A percentile compares a stretch with the other conserved stretches of the same genome.
Conservation (phyloP, 768 basidiomycete genomes). For the Xerocomellus dryophilus region DNA sequence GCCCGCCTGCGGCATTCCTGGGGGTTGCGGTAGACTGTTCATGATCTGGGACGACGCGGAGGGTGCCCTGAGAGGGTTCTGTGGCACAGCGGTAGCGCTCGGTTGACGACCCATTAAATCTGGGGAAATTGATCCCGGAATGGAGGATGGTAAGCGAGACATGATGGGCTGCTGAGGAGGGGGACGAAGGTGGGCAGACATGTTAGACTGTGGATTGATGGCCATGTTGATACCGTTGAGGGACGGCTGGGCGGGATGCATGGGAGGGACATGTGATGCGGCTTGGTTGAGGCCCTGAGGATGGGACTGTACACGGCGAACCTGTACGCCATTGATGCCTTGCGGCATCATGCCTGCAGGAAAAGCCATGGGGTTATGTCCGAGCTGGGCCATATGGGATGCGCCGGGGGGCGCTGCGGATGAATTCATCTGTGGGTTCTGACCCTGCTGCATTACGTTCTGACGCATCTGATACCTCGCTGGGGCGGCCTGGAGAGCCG, state of each 20-base stretch:
- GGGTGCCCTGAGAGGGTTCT: slow-evolving; percentile 41
- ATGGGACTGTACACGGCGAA: slow-evolving; percentile 60
- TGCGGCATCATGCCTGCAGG: slow-evolving; percentile 42
- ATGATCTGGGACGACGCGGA: slow-evolving; percentile 49
- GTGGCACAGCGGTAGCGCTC: slow-evolving; percentile 39
- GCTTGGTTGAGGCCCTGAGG: slow-evolving; percentile 44
- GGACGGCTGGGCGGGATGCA: slow-evolving; percentile 36
- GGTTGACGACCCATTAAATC: slow-evolving; percentile 45
- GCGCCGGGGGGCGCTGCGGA: slow-evolving; percentile 26
- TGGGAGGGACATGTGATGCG: slow-evolving; percentile 34
- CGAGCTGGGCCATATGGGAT: slow-evolving; percentile 31
- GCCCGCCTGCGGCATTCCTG: slow-evolving; percentile 29
- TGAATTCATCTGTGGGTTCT: slow-evolving; percentile 34
- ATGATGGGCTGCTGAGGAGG: slow-evolving; percentile 36
- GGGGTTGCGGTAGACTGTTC: slow-evolving; percentile 40
- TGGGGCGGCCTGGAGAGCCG: slow-evolving; percentile 21
- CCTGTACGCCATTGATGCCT: slow-evolving; percentile 32
- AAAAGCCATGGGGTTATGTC: slow-evolving; percentile 41
- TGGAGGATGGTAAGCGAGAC: slow-evolving; percentile 31
- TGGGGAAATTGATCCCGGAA: slow-evolving; percentile 40
- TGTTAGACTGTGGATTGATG: slow-evolving; percentile 44
- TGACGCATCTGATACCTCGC: slow-evolving; percentile 35
- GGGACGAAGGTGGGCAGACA: slow-evolving; percentile 38
- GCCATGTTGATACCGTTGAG: slow-evolving; percentile 40
- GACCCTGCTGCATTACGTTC: slow-evolving; percentile 38